A percentile compares a stretch with the other conserved stretches of the same genome.
Evolutionary conservation across 2,329 filamentous ascomycete genomes (phyloP).

Genomic region (Pseudogymnoascus sp.): DNA sequence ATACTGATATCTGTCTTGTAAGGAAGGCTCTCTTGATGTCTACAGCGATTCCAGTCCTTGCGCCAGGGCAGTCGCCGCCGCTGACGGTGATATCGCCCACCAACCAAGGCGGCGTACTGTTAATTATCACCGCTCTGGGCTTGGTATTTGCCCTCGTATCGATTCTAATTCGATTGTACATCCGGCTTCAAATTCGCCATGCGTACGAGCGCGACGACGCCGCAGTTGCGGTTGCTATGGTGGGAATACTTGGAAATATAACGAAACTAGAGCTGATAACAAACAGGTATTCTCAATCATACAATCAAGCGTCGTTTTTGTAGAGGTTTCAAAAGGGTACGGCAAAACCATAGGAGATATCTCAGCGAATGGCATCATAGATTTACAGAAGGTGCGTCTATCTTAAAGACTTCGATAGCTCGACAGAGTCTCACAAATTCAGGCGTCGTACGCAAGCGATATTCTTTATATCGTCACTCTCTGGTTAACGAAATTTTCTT

Average conservation of each 20-base stretch:
- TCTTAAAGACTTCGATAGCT: neutral
- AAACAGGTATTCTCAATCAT: slow-evolving; percentile 28
- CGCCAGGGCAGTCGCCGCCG: slow-evolving; percentile 23
- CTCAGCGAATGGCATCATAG: slow-evolving; percentile 12
- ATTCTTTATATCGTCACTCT: slow-evolving; percentile 35
- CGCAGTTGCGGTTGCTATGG: slow-evolving; percentile 27
- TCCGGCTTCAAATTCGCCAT: slow-evolving; percentile 28
- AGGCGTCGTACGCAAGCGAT: slow-evolving; percentile 33
- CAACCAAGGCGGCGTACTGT: slow-evolving; percentile 34
- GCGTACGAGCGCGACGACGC: slow-evolving; percentile 29
- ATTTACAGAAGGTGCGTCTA: slow-evolving; percentile 31
- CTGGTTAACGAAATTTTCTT: slow-evolving; percentile 36
- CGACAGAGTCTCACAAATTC: neutral
- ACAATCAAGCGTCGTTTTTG: slow-evolving; percentile 32
- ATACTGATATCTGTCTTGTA: neutral
- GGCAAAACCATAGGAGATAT: slow-evolving; percentile 29
- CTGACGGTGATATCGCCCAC: slow-evolving; percentile 29
- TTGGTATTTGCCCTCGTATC: slow-evolving; percentile 33
- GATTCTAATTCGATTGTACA: slow-evolving; percentile 32
- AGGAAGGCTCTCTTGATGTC: neutral
- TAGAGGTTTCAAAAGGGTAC: slow-evolving; percentile 32
- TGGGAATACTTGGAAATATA: slow-evolving; percentile 15
- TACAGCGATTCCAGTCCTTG: neutral
- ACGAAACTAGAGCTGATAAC: slow-evolving; percentile 15
- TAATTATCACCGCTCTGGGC: slow-evolving; percentile 32